Evolutionary conservation across 106 monocot genomes (phyloP).

Genomic region (Dendrobium nobile): DNA sequence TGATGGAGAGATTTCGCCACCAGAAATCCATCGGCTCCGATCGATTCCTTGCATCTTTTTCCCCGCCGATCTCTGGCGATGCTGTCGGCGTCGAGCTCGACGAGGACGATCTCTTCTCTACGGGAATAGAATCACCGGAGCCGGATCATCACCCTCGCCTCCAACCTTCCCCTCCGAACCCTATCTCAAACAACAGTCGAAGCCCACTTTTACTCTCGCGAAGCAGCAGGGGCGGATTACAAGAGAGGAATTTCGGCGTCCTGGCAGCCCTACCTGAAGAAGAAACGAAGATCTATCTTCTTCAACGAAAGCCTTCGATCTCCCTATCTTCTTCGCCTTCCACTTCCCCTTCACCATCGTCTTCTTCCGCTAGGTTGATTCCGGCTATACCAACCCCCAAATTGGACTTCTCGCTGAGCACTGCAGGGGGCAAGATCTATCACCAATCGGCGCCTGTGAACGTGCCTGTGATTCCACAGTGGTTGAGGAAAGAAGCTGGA

Average conservation of each 20-base stretch:
- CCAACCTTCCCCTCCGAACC: background rate
- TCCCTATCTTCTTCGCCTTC: constrained; percentile 30
- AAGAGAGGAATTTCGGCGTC: constrained; percentile 45
- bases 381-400: constrained; percentile 35
- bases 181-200: constrained; percentile 5
- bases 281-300: constrained; percentile 16
- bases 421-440: constrained; percentile 14
- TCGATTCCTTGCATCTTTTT: constrained; percentile 37
- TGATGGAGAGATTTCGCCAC: constrained; percentile 19
- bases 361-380: constrained; percentile 26
- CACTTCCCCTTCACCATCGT: constrained; percentile 20
- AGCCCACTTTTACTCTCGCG: background rate
- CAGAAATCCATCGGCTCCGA: constrained; percentile 38
- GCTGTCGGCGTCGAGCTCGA: constrained; percentile 39
- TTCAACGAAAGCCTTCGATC: constrained; percentile 27
- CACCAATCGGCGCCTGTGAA: constrained; percentile 71
- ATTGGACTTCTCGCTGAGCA: constrained; percentile 13
- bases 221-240: constrained; percentile 3
- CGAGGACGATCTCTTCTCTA: constrained; percentile 63
- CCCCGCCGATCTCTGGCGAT: constrained; percentile 12
- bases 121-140: constrained; percentile 6
- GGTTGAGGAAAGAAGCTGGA: constrained; percentile 10
- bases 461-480: constrained; percentile 36
- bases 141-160: background rate
- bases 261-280: constrained; percentile 61